These are phyloP conservation scores for Picochlorum sp. DNA, from an alignment of 139 green algal species.

Conservation along the genomic window DNA sequence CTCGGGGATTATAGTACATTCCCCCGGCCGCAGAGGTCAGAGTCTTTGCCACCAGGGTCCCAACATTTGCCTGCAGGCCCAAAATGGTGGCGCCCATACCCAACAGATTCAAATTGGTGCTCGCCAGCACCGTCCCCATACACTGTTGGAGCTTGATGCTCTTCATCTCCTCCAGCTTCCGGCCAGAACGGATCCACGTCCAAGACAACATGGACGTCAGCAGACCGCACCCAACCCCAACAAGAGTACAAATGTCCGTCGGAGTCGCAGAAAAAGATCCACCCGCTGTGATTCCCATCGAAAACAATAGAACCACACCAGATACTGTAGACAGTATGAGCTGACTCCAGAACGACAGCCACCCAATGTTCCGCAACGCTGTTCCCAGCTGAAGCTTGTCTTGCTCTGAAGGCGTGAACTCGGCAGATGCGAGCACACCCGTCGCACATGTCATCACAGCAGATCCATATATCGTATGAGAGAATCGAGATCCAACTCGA, in stretches of 20 bases:
- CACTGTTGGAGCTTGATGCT: conserved; percentile 34
- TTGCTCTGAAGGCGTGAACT: conserved; percentile 1
- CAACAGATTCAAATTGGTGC: conserved; percentile 70
- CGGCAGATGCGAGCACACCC: not conserved
- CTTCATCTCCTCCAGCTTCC: conserved; percentile 24
- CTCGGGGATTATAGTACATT: conserved; percentile 31
- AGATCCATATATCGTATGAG: not conserved
- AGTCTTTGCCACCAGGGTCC: conserved; percentile 81
- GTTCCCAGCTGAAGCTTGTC: conserved; percentile 25
- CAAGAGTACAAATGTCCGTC: conserved; percentile 52
- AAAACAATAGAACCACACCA: conserved; percentile 79
- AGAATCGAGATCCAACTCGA: not conserved
- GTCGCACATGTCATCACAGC: not conserved
- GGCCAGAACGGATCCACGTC: conserved; percentile 21
- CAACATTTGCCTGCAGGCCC: conserved; percentile 63
- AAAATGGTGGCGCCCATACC: conserved; percentile 73
- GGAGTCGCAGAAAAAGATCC: conserved; percentile 9
- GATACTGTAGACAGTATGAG: conserved; percentile 71
- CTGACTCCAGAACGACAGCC: conserved; percentile 83
- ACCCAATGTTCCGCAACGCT: conserved; percentile 39
- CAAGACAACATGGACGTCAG: conserved; percentile 73
- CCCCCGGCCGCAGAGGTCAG: conserved; percentile 52
- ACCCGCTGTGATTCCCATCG: conserved; percentile 27
- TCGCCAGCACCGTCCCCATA: conserved; percentile 46
- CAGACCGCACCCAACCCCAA: conserved; percentile 60